phyloP scores from a whole-genome alignment of 495 filamentous ascomycete genomes.

The Podospora sp. region DNA sequence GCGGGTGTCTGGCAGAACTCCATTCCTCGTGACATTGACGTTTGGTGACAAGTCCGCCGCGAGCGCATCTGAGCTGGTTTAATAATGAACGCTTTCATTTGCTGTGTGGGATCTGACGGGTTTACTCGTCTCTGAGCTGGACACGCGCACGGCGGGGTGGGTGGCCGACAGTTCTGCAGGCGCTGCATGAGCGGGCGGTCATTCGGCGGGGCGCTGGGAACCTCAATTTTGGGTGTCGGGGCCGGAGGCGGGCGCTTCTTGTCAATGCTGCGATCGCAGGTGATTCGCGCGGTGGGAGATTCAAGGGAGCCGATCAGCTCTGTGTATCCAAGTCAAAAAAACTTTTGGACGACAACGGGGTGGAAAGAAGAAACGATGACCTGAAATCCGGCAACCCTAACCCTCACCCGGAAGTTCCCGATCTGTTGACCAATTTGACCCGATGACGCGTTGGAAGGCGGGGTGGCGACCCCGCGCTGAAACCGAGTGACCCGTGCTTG shows the following conservation, averaged over 20 bases:
- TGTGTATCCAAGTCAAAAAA: neutral
- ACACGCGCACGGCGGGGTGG: constrained; percentile 5
- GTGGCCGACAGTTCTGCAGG: neutral
- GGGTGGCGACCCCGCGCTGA: neutral
- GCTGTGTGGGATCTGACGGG: neutral
- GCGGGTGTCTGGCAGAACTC: neutral
- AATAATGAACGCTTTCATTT: neutral
- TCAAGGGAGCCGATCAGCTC: neutral
- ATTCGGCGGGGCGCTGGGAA: neutral
- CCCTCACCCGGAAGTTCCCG: neutral
- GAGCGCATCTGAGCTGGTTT: constrained; percentile 3
- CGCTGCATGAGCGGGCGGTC: neutral
- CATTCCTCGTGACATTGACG: neutral
- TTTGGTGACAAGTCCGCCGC: constrained; percentile 9
- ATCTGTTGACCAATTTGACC: neutral
- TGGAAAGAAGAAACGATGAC: too few relatives aligned
- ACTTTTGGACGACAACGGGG: too few relatives aligned
- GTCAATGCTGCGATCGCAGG: constrained; percentile 14
- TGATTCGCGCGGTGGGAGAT: neutral
- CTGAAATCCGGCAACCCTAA: too few relatives aligned
- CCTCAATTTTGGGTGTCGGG: neutral
- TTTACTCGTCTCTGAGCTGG: neutral
- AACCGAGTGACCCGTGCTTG: neutral
- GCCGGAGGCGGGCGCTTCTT: neutral
- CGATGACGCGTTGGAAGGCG: constrained; percentile 2